Evolutionary conservation across 2,329 filamentous ascomycete genomes (phyloP), one percentile per base, ranked within the genome.

Genomic region (Furcasterigmium furcatum): DNA sequence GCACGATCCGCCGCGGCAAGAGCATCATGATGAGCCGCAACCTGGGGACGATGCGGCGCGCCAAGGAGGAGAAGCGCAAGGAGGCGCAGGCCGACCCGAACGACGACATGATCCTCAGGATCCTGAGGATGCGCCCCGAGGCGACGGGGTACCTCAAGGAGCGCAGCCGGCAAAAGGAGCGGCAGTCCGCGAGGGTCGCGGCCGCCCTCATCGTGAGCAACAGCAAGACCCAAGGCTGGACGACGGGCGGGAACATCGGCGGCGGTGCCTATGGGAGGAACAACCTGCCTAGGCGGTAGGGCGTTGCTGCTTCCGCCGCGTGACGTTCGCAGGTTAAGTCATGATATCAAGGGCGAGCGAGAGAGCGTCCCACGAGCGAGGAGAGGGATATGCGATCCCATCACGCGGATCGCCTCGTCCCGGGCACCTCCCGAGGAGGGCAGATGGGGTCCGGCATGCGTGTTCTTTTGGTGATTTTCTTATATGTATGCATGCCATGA

Each of bases 61-160:
- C 88, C 34, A 97, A 97, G 67, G 91, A 96, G 64, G 92, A 96
- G 67, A 96, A 95, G 72, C 79, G 94, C 52, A 91, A 91, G 57
- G 92, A 97, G 63, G 90, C 91, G 2, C 94, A 99, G 63, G 92
- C 94, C 2, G 94, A 97, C 63, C 92, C 94, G 2, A 96, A 87
- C 62, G 94, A 99, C 65, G 94, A 99, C 63, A 97, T 97, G 88
- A 97, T 99, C 54, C 67, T 99, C 57, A 80, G 94, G 18, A 99
- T 99, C 53, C 68, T 99, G 54, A 80, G 94, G 43, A 99, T 99
- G 94, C 77, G 94, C 44, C 90, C 91, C 3, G 94, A 97, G 69
- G 94, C 94, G 4, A 79, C 84, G 41, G 73, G 80, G 27, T 99
- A 99, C 66, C 75, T 99, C 49, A 89, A 88, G 59, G 92, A 97